phyloP scores from a whole-genome alignment of 192 early-diverging fungal genomes.

The Polychytrium aggregatum region DNA sequence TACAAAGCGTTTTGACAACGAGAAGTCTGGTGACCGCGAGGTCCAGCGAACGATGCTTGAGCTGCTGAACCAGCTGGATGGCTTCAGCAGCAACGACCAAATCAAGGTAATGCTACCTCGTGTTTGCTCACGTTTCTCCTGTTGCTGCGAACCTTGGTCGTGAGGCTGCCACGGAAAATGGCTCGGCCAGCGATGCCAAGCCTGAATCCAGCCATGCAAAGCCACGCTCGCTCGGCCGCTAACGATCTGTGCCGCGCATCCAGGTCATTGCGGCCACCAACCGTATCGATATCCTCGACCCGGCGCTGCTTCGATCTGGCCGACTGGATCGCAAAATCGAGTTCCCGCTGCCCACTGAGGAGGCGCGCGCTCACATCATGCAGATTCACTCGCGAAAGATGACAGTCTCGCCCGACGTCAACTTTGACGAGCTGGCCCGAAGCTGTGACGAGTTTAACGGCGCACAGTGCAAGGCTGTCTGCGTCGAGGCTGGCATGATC shows the following conservation, averaged over 20 bases:
- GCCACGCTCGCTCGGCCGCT: conserved; percentile 83
- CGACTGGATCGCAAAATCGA: conserved; percentile 97
- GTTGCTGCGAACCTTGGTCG: conserved; percentile 83
- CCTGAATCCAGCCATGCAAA: conserved; percentile 41
- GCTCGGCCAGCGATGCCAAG: conserved; percentile 19
- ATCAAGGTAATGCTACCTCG: too few species aligned
- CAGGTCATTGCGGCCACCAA: conserved; percentile 99
- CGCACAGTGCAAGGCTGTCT: conserved; percentile 97
- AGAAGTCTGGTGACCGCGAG: conserved; percentile 96
- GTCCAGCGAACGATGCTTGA: conserved; percentile 99
- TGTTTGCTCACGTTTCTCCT: conserved; percentile 50
- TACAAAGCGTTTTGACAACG: conserved; percentile 97
- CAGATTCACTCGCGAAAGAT: conserved; percentile 98
- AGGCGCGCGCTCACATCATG: conserved; percentile 87
- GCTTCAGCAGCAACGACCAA: conserved; percentile 86
- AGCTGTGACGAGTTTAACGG: conserved; percentile 99
- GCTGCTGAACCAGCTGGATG: conserved; percentile 94
- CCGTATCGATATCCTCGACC: conserved; percentile 93
- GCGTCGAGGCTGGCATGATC: conserved; percentile 98
- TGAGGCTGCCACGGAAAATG: conserved; percentile 70
- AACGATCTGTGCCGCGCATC: conserved; percentile 43
- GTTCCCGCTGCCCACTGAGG: conserved; percentile 95
- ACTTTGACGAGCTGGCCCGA: conserved; percentile 91
- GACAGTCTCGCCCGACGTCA: conserved; percentile 86
- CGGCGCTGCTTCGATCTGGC: conserved; percentile 87